phyloP scores from a whole-genome alignment of 352 stramenopile genomes.

The Globisporangium lucens region DNA sequence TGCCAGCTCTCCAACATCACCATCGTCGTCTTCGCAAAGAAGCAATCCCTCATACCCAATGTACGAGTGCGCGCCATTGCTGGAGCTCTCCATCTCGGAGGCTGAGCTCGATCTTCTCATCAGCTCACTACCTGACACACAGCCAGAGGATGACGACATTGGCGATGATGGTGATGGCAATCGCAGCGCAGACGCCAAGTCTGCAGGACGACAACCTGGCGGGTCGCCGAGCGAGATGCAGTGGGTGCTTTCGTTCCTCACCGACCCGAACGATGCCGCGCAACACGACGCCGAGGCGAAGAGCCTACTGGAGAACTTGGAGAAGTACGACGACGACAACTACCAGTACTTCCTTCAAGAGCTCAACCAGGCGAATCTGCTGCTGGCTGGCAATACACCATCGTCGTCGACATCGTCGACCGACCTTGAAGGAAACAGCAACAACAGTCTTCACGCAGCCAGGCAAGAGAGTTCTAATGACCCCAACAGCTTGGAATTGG shows the following conservation, averaged over 20 bases:
- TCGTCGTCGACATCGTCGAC: too few relatives aligned
- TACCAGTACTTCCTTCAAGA: constrained; percentile 70
- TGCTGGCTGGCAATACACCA: background rate
- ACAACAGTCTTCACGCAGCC: background rate
- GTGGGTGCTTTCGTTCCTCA: constrained; percentile 68
- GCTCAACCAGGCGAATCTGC: constrained; percentile 48
- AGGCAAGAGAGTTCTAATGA: background rate
- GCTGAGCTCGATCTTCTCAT: constrained; percentile 56
- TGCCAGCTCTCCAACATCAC: background rate
- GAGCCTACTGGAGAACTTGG: constrained; percentile 32
- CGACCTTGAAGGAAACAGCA: background rate
- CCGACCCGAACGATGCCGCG: constrained; percentile 41
- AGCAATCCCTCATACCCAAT: background rate
- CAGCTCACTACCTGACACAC: constrained; percentile 26
- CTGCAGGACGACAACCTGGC: background rate
- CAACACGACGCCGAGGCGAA: constrained; percentile 54
- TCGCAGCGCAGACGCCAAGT: constrained; percentile 13
- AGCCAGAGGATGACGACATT: background rate
- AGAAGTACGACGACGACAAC: constrained; percentile 62
- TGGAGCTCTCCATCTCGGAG: constrained; percentile 59
- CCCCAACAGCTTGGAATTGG: background rate
- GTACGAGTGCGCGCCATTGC: constrained; percentile 23
- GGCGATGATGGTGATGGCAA: constrained; percentile 3
- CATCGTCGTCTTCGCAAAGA: background rate
- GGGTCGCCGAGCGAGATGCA: constrained; percentile 54